phyloP scores from a whole-genome alignment of 805 yeast genomes.

The Teunomyces atbi region DNA sequence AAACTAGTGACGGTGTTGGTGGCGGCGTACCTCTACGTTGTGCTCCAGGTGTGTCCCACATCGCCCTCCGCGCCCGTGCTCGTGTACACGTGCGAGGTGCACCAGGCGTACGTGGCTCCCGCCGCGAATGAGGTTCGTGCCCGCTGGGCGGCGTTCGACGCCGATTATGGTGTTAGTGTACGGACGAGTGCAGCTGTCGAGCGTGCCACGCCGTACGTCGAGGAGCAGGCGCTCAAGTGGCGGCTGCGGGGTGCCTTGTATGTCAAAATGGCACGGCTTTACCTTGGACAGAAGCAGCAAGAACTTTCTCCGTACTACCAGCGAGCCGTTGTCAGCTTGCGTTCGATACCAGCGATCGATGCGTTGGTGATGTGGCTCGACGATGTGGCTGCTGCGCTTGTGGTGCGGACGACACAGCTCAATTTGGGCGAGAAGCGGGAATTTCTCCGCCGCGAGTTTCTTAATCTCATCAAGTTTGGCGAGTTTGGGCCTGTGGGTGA shows the following conservation, averaged over 20 bases:
- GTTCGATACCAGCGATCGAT: background rate
- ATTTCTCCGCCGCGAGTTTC: constrained; percentile 26
- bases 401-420: background rate
- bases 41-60: constrained; percentile 6
- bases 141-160: background rate
- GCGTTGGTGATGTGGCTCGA: background rate
- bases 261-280: background rate
- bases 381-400: background rate
- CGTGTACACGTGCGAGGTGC: background rate
- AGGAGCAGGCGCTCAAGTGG: background rate
- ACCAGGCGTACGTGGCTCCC: background rate
- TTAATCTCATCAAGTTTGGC: constrained; percentile 21
- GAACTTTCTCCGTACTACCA: too few species aligned
- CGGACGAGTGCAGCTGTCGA: background rate
- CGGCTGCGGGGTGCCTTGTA: background rate
- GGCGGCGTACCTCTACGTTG: constrained; percentile 7
- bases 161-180: background rate
- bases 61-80: background rate
- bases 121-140: background rate
- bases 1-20: constrained; percentile 3
- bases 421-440: constrained; percentile 19
- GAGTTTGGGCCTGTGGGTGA: constrained; percentile 8
- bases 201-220: background rate
- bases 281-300: background rate
- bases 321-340: background rate